These are phyloP conservation scores for Eimeria necatrix DNA, from an alignment of 169 alveolate species.

Conservation along the genomic window DNA sequence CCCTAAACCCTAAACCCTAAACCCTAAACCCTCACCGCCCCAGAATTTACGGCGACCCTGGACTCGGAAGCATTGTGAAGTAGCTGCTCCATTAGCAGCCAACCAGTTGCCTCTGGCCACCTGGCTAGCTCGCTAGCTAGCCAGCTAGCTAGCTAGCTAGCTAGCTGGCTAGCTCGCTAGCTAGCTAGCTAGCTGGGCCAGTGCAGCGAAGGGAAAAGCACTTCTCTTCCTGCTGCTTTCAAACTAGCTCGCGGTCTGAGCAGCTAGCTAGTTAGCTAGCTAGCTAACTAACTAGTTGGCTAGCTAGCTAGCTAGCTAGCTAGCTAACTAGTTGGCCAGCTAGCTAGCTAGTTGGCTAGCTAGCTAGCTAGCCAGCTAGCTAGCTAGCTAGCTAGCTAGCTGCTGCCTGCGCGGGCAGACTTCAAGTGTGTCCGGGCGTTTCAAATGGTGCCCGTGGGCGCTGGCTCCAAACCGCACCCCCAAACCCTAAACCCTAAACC, in stretches of 20 bases:
- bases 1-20: conserved; percentile 21
- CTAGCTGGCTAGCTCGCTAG: background rate
- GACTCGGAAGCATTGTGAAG: conserved; percentile 46
- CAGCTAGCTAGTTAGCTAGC: too few relatives aligned
- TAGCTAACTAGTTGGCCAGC: too few relatives aligned
- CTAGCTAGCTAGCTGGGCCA: background rate
- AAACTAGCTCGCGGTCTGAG: too few relatives aligned
- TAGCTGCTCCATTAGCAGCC: background rate
- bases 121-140: background rate
- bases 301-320: too few relatives aligned
- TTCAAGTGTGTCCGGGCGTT: background rate
- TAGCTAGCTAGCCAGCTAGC: too few relatives aligned
- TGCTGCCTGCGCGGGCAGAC: background rate
- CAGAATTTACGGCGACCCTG: conserved; percentile 73
- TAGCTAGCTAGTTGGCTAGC: too few relatives aligned
- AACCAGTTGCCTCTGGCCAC: background rate
- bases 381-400: too few relatives aligned
- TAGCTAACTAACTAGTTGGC: too few relatives aligned
- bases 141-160: background rate
- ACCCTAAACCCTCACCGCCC: background rate
- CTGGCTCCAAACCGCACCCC: too few relatives aligned
- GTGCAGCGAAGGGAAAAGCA: background rate
- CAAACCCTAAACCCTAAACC: conserved; percentile 23
- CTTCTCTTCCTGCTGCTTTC: background rate
- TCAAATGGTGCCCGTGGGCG: background rate